phyloP scores from a whole-genome alignment of 805 yeast genomes.

The Metschnikowia lunata region DNA sequence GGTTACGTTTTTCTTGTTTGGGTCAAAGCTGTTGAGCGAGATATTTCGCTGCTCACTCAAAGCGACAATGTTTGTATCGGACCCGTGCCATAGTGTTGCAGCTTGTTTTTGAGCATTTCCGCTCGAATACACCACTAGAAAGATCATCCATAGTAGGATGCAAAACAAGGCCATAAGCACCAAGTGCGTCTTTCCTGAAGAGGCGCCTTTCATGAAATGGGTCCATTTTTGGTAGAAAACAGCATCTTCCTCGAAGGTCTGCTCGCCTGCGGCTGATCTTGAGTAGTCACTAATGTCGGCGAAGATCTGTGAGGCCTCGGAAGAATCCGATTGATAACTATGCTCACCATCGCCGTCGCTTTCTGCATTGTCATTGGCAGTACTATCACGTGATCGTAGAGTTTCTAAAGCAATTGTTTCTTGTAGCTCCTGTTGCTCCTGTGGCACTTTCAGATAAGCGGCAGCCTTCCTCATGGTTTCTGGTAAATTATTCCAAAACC shows the following conservation, averaged over 20 bases:
- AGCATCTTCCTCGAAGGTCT: constrained; percentile 11
- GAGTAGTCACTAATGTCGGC: constrained; percentile 24
- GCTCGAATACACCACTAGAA: constrained; percentile 26
- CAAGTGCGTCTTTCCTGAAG: constrained; percentile 2
- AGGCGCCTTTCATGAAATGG: constrained; percentile 2
- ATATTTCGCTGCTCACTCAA: constrained; percentile 25
- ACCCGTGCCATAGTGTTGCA: constrained; percentile 14
- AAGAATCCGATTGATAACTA: constrained; percentile 3
- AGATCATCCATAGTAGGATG: constrained; percentile 25
- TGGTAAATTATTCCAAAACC: no score
- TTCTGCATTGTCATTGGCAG: background rate
- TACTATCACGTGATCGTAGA: background rate
- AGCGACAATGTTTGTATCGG: constrained; percentile 20
- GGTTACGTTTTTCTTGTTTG: constrained; percentile 25
- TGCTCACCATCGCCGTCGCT: no score
- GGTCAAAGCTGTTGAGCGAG: constrained; percentile 28
- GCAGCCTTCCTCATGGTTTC: no score
- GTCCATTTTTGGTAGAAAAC: constrained; percentile 8
- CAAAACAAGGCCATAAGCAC: constrained; percentile 2
- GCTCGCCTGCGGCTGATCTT: constrained; percentile 13
- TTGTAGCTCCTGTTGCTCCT: no score
- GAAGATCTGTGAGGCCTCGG: constrained; percentile 25
- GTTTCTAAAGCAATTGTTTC: background rate
- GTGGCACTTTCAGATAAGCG: no score
- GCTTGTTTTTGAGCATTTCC: constrained; percentile 16